A percentile compares a stretch with the other conserved stretches of the same genome.
These are phyloP conservation scores for Picochlorum sp. DNA, from an alignment of 139 green algal genomes.

Conservation along the genomic window DNA sequence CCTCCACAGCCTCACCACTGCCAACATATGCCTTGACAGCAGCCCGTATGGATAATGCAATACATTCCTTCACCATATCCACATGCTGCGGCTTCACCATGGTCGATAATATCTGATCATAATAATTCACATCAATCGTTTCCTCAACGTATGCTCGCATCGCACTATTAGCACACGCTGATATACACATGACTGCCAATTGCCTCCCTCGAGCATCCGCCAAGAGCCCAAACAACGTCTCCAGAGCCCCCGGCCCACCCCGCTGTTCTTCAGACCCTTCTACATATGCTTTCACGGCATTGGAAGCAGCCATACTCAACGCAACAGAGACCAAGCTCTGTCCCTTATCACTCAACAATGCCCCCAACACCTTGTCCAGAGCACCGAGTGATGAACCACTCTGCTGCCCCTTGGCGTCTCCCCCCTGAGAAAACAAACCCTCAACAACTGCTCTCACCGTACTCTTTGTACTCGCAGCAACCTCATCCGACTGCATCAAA, in stretches of 20 bases:
- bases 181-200: conserved; percentile 12
- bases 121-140: conserved; percentile 31
- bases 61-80: conserved; percentile 18
- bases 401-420: background rate
- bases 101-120: conserved; percentile 26
- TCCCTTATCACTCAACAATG: conserved; percentile 30
- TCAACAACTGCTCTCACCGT: conserved; percentile 13
- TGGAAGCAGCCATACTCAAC: conserved; percentile 32
- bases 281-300: conserved; percentile 15
- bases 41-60: conserved; percentile 21
- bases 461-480: conserved; percentile 10
- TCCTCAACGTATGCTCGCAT: conserved; percentile 29
- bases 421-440: background rate
- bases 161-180: conserved; percentile 15
- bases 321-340: conserved; percentile 34
- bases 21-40: conserved; percentile 13
- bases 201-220: conserved; percentile 6
- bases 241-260: background rate
- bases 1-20: background rate
- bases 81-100: conserved; percentile 28
- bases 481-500: conserved; percentile 33
- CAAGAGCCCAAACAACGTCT: conserved; percentile 23
- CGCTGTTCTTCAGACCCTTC: background rate
- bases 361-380: conserved; percentile 23
- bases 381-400: background rate